These are phyloP conservation scores for Xylariaceae sp. DNA, from an alignment of 2,329 filamentous ascomycete species.

Conservation along the genomic window DNA sequence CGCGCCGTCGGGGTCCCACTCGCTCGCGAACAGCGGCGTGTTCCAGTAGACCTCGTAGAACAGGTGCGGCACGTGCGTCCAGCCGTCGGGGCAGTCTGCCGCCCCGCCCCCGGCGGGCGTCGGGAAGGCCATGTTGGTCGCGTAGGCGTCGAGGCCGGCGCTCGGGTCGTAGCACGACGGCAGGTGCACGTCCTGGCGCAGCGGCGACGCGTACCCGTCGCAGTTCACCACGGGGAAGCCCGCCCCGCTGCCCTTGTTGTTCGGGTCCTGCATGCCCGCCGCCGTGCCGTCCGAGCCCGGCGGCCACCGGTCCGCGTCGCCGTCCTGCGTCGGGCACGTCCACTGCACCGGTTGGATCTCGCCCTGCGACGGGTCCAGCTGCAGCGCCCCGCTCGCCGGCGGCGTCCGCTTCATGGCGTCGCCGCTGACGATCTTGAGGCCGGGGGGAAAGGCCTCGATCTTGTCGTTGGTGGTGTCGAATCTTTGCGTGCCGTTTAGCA, in stretches of 20 bases:
- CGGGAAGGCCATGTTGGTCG: slow-evolving; percentile 60
- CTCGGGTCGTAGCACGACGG: slow-evolving; percentile 64
- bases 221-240: slow-evolving; percentile 64
- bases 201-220: slow-evolving; percentile 50
- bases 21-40: slow-evolving; percentile 40
- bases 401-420: slow-evolving; percentile 49
- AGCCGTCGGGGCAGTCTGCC: slow-evolving; percentile 45
- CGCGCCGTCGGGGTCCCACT: slow-evolving; percentile 44
- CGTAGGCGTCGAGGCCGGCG: slow-evolving; percentile 48
- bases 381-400: slow-evolving; percentile 39
- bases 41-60: slow-evolving; percentile 54
- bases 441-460: slow-evolving; percentile 60
- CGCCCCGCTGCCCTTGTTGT: slow-evolving; percentile 46
- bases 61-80: slow-evolving; percentile 45
- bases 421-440: slow-evolving; percentile 64
- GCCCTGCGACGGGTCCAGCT: slow-evolving; percentile 44
- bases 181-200: slow-evolving; percentile 60
- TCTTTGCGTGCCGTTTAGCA: slow-evolving; percentile 20
- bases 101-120: slow-evolving; percentile 31
- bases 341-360: slow-evolving; percentile 47
- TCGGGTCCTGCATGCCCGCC: slow-evolving; percentile 45
- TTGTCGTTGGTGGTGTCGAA: slow-evolving; percentile 57
- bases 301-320: slow-evolving; percentile 43
- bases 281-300: slow-evolving; percentile 42
- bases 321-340: slow-evolving; percentile 48